Percentiles rank a stretch among this genome's conserved stretches.
phyloP scores from a whole-genome alignment of 139 green algal genomes.

The Chlorella sp. region DNA sequence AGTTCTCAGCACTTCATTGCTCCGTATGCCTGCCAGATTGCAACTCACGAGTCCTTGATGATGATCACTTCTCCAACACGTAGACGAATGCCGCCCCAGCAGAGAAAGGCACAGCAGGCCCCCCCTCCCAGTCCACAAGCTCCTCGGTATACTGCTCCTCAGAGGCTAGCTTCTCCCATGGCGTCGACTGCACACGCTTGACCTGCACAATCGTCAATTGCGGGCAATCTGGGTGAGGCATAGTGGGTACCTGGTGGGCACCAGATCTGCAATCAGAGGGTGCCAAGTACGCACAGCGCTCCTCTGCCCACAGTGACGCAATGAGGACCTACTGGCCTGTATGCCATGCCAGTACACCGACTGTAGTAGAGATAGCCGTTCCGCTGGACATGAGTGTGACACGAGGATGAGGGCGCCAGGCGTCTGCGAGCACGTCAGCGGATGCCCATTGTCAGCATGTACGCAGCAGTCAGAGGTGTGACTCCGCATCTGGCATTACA shows the following conservation, averaged over 20 bases:
- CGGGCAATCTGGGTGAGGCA: background rate
- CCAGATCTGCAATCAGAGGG: background rate
- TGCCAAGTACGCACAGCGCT: background rate
- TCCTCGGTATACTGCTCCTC: background rate
- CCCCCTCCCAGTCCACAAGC: background rate
- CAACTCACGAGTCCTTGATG: too few relatives aligned
- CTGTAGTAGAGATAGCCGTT: slow-evolving; percentile 5
- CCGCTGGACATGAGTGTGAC: slow-evolving; percentile 8
- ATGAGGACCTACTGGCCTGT: background rate
- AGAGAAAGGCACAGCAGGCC: background rate
- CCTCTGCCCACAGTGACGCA: background rate
- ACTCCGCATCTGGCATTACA: too few relatives aligned
- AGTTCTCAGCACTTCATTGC: too few relatives aligned
- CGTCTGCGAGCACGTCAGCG: too few relatives aligned
- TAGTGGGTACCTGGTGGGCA: too few relatives aligned
- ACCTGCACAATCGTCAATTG: background rate
- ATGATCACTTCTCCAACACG: background rate
- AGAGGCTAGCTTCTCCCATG: background rate
- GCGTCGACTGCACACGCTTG: background rate
- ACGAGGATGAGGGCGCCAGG: slow-evolving; percentile 9
- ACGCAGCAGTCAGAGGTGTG: too few relatives aligned
- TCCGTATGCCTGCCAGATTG: too few relatives aligned
- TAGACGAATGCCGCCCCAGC: background rate
- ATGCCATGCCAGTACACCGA: slow-evolving; percentile 22
- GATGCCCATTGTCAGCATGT: too few relatives aligned